A percentile compares a stretch with the other conserved stretches of the same genome.
These are phyloP conservation scores for Pythium aquatile DNA, from an alignment of 352 stramenopile species.

Conservation along the genomic window DNA sequence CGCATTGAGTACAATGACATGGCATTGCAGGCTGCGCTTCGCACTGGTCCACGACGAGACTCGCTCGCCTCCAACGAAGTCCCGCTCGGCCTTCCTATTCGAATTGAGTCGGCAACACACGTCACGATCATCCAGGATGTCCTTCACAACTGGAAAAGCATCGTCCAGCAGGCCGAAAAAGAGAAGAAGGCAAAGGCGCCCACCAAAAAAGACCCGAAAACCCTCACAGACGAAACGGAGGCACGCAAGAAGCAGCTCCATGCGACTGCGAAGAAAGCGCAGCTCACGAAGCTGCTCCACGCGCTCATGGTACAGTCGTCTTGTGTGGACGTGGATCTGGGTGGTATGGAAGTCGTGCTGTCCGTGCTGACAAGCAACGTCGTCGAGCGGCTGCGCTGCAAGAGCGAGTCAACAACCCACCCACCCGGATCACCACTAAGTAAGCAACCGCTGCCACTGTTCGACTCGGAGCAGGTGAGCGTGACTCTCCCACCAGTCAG, in stretches of 20 bases:
- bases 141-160: conserved; percentile 38
- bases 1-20: conserved; percentile 65
- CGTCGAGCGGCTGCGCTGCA: conserved; percentile 31
- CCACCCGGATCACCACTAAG: background rate
- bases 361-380: conserved; percentile 49
- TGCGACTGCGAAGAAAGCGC: conserved; percentile 26
- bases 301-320: conserved; percentile 51
- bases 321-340: conserved; percentile 48
- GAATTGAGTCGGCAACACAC: conserved; percentile 39
- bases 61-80: background rate
- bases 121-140: conserved; percentile 51
- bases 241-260: conserved; percentile 17
- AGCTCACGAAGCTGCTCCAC: conserved; percentile 49
- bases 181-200: conserved; percentile 21
- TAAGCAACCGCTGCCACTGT: conserved; percentile 16
- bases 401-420: background rate
- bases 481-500: conserved; percentile 31
- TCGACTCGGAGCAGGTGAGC: conserved; percentile 46
- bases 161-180: conserved; percentile 33
- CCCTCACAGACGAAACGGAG: background rate
- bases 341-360: conserved; percentile 43
- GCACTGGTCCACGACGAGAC: background rate
- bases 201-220: background rate
- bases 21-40: conserved; percentile 35
- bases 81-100: background rate